phyloP scores from a whole-genome alignment of 2,329 filamentous ascomycete species.

The Penicillium decumbens region DNA sequence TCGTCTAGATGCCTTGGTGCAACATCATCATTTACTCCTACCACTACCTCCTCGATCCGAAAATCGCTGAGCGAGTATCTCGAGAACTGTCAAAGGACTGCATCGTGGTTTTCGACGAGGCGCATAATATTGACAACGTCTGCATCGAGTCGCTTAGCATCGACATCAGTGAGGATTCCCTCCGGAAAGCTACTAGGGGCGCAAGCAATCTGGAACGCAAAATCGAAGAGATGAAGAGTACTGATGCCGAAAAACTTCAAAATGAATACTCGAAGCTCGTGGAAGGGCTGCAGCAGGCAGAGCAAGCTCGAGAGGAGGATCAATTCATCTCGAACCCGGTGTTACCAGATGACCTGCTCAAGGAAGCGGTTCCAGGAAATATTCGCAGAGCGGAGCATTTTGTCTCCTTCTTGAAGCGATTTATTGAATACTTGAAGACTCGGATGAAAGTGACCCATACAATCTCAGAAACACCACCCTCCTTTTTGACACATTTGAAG shows the following conservation, averaged over 20 bases:
- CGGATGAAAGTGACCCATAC: constrained; percentile 98
- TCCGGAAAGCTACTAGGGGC: constrained; percentile 83
- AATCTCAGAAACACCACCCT: constrained; percentile 92
- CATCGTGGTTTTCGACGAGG: constrained; percentile 97
- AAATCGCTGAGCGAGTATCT: constrained; percentile 93
- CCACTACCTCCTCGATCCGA: constrained; percentile 94
- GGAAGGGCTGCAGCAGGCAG: constrained; percentile 79
- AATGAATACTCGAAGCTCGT: constrained; percentile 95
- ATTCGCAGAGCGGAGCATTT: constrained; percentile 96
- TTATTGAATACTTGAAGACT: constrained; percentile 96
- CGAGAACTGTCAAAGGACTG: constrained; percentile 96
- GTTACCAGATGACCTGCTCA: constrained; percentile 85
- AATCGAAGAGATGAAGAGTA: constrained; percentile 92
- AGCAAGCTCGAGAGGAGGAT: constrained; percentile 86
- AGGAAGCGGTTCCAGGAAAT: constrained; percentile 93
- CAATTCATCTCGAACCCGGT: constrained; percentile 96
- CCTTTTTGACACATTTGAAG: constrained; percentile 86
- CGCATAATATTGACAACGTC: constrained; percentile 99
- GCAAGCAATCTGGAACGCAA: constrained; percentile 86
- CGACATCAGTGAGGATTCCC: constrained; percentile 89
- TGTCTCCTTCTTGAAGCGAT: constrained; percentile 86
- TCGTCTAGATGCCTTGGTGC: constrained; percentile 83
- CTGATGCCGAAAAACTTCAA: constrained; percentile 88
- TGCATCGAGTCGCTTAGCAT: constrained; percentile 97
- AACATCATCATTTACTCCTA: constrained; percentile 99